Evolutionary conservation across 768 basidiomycete genomes (phyloP).

Genomic region (Agrocybe pediades): DNA sequence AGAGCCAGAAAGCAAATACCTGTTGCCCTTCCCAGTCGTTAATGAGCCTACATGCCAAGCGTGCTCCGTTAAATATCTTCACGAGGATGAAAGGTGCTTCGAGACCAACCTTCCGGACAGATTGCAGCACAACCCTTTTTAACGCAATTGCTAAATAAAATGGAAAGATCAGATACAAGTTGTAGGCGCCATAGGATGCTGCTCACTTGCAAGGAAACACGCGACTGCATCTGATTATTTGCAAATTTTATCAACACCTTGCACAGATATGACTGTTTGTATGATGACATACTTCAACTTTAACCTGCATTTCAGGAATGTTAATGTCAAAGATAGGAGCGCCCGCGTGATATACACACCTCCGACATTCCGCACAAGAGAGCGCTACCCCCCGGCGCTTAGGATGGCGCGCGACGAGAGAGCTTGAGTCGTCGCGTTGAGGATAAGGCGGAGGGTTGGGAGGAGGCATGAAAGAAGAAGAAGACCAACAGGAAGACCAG

Average conservation of each 20-base stretch:
- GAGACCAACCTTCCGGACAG: conserved; percentile 58
- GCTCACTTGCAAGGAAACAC: conserved; percentile 64
- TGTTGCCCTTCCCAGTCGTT: conserved; percentile 74
- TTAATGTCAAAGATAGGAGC: conserved; percentile 13
- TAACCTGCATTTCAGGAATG: conserved; percentile 41
- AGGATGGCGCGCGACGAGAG: conserved; percentile 35
- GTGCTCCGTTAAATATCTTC: neutral
- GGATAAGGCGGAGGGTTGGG: conserved; percentile 24
- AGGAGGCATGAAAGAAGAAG: conserved; percentile 27
- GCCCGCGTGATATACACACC: conserved; percentile 36
- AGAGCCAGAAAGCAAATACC: conserved; percentile 35
- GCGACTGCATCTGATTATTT: conserved; percentile 52
- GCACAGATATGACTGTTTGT: neutral
- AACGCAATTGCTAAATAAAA: conserved; percentile 48
- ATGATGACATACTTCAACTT: conserved; percentile 59
- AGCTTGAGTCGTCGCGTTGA: conserved; percentile 26
- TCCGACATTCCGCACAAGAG: conserved; percentile 71
- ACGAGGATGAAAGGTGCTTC: neutral
- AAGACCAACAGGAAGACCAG: conserved; percentile 8
- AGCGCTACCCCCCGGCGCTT: conserved; percentile 59
- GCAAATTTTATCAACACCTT: conserved; percentile 14
- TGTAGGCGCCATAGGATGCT: conserved; percentile 2
- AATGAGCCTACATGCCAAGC: conserved; percentile 50
- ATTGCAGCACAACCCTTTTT: conserved; percentile 64
- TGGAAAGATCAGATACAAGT: conserved; percentile 15